Percentiles rank a stretch among this genome's conserved stretches.
Conservation (phyloP, 2,329 filamentous ascomycete genomes). For the Penicillium sp. region DNA sequence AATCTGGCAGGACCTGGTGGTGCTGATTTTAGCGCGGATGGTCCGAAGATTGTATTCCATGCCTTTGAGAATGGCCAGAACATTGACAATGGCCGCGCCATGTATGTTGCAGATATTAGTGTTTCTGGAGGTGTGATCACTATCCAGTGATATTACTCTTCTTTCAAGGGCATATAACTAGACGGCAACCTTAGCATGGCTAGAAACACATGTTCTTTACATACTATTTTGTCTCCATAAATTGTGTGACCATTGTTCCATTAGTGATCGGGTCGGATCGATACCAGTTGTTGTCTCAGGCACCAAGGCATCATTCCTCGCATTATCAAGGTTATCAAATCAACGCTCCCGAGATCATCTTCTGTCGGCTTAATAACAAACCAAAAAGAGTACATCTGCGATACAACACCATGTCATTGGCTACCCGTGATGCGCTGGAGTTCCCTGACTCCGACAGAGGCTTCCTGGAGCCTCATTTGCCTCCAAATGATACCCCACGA, state of each 20-base stretch:
- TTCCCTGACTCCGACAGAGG: constrained; percentile 42
- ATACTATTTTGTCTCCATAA: neutral
- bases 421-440: constrained; percentile 28
- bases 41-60: constrained; percentile 30
- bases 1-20: constrained; percentile 31
- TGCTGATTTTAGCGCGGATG: constrained; percentile 28
- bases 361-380: neutral
- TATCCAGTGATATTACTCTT: neutral
- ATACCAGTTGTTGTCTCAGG: constrained; percentile 2
- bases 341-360: neutral
- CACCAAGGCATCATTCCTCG: neutral
- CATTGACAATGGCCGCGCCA: constrained; percentile 18
- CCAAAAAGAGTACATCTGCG: neutral
- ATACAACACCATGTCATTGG: neutral
- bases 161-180: too few relatives aligned
- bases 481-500: constrained; percentile 19
- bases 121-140: constrained; percentile 12
- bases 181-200: too few relatives aligned
- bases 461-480: constrained; percentile 52
- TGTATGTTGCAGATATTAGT: constrained; percentile 21
- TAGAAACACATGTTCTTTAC: neutral
- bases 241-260: neutral
- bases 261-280: neutral
- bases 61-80: constrained; percentile 24
- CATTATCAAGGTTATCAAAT: neutral